Conservation (phyloP, 176 grass and related monocot species). For the Phragmites australis region DNA sequence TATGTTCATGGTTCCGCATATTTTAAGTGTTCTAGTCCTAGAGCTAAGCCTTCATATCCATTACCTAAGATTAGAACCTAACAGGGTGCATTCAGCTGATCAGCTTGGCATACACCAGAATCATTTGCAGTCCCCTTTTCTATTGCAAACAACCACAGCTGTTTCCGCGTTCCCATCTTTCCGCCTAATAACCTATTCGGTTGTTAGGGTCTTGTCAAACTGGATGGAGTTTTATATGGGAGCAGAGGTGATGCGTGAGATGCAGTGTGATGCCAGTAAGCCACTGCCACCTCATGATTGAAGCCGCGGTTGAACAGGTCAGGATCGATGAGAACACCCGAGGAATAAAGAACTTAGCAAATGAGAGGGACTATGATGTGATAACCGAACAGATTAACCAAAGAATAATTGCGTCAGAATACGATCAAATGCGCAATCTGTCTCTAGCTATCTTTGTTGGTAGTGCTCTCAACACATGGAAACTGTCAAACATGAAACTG, state of each 20-base stretch:
- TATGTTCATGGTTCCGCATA: too few relatives aligned
- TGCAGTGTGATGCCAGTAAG: slow-evolving; percentile 23
- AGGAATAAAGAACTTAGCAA: slow-evolving; percentile 31
- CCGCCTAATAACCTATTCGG: slow-evolving; percentile 17
- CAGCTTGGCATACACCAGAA: neutral
- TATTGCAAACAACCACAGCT: slow-evolving; percentile 24
- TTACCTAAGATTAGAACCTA: too few relatives aligned
- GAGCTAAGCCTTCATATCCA: too few relatives aligned
- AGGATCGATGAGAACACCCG: slow-evolving; percentile 16
- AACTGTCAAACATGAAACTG: slow-evolving; percentile 31
- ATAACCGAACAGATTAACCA: slow-evolving; percentile 21
- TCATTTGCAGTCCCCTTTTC: slow-evolving; percentile 25
- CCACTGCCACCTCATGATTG: slow-evolving; percentile 34
- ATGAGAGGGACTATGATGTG: slow-evolving; percentile 24
- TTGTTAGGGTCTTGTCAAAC: slow-evolving; percentile 42
- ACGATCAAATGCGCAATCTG: neutral
- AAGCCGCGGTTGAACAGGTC: neutral
- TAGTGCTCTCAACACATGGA: neutral
- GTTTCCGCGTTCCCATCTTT: slow-evolving; percentile 42
- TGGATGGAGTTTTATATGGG: neutral
- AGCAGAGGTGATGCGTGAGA: neutral
- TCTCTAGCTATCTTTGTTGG: neutral
- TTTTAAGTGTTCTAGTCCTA: too few relatives aligned
- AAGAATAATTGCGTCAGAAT: neutral
- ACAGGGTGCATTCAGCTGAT: neutral